A percentile compares a stretch with the other conserved stretches of the same genome.
phyloP scores from a whole-genome alignment of 768 basidiomycete species.

The Epithele typhae region DNA sequence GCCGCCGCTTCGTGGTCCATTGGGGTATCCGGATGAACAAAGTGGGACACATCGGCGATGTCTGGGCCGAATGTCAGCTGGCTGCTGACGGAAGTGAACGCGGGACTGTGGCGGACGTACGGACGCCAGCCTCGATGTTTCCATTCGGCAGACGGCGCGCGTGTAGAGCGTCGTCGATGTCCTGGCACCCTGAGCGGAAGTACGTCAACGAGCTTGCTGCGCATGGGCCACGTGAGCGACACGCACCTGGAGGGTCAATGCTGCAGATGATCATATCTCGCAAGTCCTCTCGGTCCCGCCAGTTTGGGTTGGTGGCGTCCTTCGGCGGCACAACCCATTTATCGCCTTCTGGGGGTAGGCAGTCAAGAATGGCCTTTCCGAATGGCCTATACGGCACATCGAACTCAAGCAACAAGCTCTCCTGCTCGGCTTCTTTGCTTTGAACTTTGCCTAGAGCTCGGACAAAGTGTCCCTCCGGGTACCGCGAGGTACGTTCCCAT shows the following conservation, averaged over 20 bases:
- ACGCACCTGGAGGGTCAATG: constrained; percentile 88
- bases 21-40: constrained; percentile 87
- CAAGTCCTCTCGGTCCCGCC: constrained; percentile 87
- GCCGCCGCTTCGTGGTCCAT: constrained; percentile 98
- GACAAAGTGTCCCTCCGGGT: constrained; percentile 97
- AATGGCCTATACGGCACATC: constrained; percentile 96
- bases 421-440: constrained; percentile 94
- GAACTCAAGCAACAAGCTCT: constrained; percentile 88
- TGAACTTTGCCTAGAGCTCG: constrained; percentile 87
- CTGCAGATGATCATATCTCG: constrained; percentile 86
- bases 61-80: constrained; percentile 42
- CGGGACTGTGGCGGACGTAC: constrained; percentile 48
- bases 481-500: constrained; percentile 84
- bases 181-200: constrained; percentile 71
- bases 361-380: constrained; percentile 90
- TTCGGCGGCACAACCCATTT: constrained; percentile 90
- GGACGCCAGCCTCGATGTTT: constrained; percentile 95
- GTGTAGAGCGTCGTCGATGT: constrained; percentile 97
- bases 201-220: not conserved
- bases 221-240: not conserved
- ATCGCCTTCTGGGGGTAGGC: constrained; percentile 86
- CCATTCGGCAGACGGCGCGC: constrained; percentile 85
- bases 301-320: constrained; percentile 43
- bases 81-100: not conserved
- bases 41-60: constrained; percentile 97